These are phyloP conservation scores for Pichia nanzhaoensis DNA, from an alignment of 805 yeast species.

Conservation along the genomic window DNA sequence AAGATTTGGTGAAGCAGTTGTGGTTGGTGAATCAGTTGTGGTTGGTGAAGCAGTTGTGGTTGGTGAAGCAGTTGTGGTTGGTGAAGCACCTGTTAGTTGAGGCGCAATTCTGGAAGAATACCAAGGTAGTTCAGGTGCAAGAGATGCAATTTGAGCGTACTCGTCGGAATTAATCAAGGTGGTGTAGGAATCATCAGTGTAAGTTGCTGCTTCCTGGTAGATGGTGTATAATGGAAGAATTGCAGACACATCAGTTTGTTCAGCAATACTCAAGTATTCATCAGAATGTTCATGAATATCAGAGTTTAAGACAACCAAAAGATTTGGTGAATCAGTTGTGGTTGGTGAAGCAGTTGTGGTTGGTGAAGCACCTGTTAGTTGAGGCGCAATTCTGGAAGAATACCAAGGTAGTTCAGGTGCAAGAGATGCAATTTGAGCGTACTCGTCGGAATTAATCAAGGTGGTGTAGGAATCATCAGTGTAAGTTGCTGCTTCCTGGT, in stretches of 20 bases:
- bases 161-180: slow-evolving; percentile 28
- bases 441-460: slow-evolving; percentile 23
- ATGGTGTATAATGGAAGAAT: no score
- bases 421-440: slow-evolving; percentile 20
- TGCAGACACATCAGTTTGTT: slow-evolving; percentile 12
- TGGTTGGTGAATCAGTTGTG: slow-evolving; percentile 10
- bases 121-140: slow-evolving; percentile 32
- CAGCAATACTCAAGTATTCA: slow-evolving; percentile 31
- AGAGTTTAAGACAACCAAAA: slow-evolving; percentile 33
- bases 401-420: slow-evolving; percentile 33
- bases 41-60: slow-evolving; percentile 10
- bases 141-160: slow-evolving; percentile 17
- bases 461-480: slow-evolving; percentile 42
- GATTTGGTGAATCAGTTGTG: slow-evolving; percentile 16
- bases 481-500: slow-evolving; percentile 17
- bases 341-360: slow-evolving; percentile 11
- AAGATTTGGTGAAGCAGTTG: slow-evolving; percentile 20
- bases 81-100: slow-evolving; percentile 14
- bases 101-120: slow-evolving; percentile 27
- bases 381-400: slow-evolving; percentile 24
- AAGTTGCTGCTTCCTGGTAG: slow-evolving; percentile 10
- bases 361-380: slow-evolving; percentile 14
- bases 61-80: slow-evolving; percentile 14
- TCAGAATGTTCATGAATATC: slow-evolving; percentile 30
- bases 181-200: slow-evolving; percentile 40